Conservation (phyloP, 495 filamentous ascomycete species). For the Cenococcum geophilum region DNA sequence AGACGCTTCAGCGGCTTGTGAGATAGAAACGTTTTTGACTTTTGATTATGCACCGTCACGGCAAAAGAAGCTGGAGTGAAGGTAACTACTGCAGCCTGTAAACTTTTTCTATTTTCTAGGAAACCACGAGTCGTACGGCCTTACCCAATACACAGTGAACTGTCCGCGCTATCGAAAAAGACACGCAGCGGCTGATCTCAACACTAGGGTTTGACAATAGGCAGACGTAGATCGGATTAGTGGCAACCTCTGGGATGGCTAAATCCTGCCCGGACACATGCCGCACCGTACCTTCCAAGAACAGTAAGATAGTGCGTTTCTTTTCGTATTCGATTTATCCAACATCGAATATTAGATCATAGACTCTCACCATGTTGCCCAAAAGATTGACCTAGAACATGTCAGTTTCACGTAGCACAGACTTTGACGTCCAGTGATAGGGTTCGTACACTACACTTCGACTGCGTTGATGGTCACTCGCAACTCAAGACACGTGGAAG, state of each 20-base stretch:
- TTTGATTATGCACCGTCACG: slow-evolving; percentile 41
- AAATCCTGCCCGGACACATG: slow-evolving; percentile 42
- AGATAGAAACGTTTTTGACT: slow-evolving; percentile 46
- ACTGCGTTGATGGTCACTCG: too few relatives aligned
- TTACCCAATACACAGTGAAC: slow-evolving; percentile 36
- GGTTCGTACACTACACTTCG: slow-evolving; percentile 47
- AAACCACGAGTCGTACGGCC: slow-evolving; percentile 51
- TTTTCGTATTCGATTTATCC: slow-evolving; percentile 47
- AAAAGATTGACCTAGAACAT: slow-evolving; percentile 45
- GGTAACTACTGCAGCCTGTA: slow-evolving; percentile 44
- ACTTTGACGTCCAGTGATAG: slow-evolving; percentile 40
- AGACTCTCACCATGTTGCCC: slow-evolving; percentile 40
- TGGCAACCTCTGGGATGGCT: slow-evolving; percentile 36
- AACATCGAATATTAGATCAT: slow-evolving; percentile 45
- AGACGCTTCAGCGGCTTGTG: slow-evolving; percentile 10
- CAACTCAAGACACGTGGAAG: too few relatives aligned
- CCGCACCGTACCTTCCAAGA: slow-evolving; percentile 46
- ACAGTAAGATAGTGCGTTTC: slow-evolving; percentile 24
- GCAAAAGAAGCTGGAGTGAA: slow-evolving; percentile 6
- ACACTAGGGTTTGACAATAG: neutral
- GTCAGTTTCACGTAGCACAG: slow-evolving; percentile 42
- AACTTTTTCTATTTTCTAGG: slow-evolving; percentile 44
- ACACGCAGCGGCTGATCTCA: neutral
- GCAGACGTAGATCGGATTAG: slow-evolving; percentile 37
- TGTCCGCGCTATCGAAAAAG: slow-evolving; percentile 17